Base-by-base conservation (phyloP, 148 eudicot species). In the Chenopodium suecicum region DNA sequence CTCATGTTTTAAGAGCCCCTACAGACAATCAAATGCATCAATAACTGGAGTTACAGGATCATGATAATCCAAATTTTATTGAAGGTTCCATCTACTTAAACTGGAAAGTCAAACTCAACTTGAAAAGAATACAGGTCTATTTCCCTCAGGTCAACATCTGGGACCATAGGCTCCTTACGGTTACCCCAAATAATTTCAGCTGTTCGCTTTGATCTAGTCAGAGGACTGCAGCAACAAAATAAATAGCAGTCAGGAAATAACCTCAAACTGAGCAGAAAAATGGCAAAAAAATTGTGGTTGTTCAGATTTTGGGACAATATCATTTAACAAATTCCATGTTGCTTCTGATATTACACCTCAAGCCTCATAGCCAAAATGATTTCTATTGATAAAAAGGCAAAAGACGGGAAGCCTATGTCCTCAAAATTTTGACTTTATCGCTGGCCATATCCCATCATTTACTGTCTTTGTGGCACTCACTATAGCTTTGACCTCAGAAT, bases 1-100 rank as follows among this genome's bases (percentile, higher is more conserved):
- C 78, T 94, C 99, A 27, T 89, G 93, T 87, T 96, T 96, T 77
- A 96, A 85, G 74, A 96, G 99, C 65, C 99, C 99, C 99, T 96
- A 83, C 77, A 91, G 64, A 76, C 56, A 76, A 75, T 78, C 75
- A 81, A 75, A 74, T 76, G 60, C 60, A 83, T 82, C 83, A 82
- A 67, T 75, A 81, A 63, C 68, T 31, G 65, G 47, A 83, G 63
- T 75, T 79, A 67, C 71, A 14, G 65, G 47, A 83, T 34, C 47
- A 66, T 23, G 70, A 60, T 6, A 32, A 72, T 19, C 41, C 60
- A 11, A 58, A 66, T 31, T 74, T 69, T 70, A 17, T 70, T 22
- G 41, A 22, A 8, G 29, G 73, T 12, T 27, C 29, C 32, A 62
- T 78, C 77, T 22, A 13, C 63, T 69, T 67, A 72, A 70, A 50